Conservation (phyloP, 2,329 filamentous ascomycete genomes). For the Alternaria consortialis region DNA sequence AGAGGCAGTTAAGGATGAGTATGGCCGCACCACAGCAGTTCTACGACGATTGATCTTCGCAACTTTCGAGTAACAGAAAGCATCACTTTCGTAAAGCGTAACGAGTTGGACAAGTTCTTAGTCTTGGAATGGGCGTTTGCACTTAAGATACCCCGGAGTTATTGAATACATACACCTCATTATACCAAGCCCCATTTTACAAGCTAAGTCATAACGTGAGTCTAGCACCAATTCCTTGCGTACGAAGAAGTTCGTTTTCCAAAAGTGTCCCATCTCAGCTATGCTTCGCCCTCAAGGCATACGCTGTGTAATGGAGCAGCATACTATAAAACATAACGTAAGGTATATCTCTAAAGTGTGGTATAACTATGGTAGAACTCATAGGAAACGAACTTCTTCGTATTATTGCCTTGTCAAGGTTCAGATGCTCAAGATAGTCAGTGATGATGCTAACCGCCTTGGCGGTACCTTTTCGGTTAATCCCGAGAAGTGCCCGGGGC, state of each 20-base stretch:
- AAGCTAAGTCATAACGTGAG: too few species aligned
- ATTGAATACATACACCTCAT: neutral
- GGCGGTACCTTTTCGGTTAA: conserved; percentile 22
- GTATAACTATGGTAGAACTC: too few species aligned
- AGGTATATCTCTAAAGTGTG: too few species aligned
- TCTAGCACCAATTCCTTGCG: neutral
- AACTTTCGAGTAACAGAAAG: neutral
- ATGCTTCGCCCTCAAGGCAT: too few species aligned
- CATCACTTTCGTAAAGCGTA: neutral
- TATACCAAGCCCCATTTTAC: neutral
- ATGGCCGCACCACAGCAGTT: conserved; percentile 65
- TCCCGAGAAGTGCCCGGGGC: conserved; percentile 29
- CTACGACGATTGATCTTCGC: conserved; percentile 38
- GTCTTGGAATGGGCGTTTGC: conserved; percentile 30
- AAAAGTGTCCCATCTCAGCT: too few species aligned
- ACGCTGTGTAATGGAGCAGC: too few species aligned
- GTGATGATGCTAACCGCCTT: neutral
- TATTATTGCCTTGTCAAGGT: neutral
- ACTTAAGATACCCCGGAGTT: conserved; percentile 41
- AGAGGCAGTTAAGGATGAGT: conserved; percentile 76
- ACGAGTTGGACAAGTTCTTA: neutral
- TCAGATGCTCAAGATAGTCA: neutral
- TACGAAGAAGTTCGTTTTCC: neutral
- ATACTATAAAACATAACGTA: too few species aligned
- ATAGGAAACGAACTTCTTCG: neutral